Base-by-base conservation (phyloP, 306 rosid genomes). In the Vigna nakashimae region DNA sequence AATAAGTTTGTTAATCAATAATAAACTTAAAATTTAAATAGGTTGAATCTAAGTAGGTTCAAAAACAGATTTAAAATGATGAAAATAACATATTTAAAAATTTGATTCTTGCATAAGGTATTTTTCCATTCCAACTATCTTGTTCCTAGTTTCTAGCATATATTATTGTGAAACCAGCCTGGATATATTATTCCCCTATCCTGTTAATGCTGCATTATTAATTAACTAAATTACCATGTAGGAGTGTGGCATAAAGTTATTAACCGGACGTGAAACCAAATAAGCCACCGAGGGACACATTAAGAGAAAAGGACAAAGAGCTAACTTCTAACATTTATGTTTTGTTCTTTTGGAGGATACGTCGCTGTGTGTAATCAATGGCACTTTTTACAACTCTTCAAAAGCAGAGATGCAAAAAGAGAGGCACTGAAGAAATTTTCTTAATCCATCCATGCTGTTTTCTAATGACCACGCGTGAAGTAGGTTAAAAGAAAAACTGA, bases 251-350 rank as follows among this genome's bases (percentile, higher is more conserved):
- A 45, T 67, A 42, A 15, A 20, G 22, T 63, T 70, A 26, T 55
- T 71, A 13, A 36, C 57, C 14, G 46, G 38, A 76, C 62, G 52
- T 10, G 60, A 76, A 82, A 62, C 69, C 38, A 62, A 28, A n/a
- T 11, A 40, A 68, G 57, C 58, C 80, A 68, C 58, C 20, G 34
- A 42, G 65, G 71, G 81, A 75, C 77, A 75, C 34, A 14, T 22
- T 49, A 16, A 22, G 45, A 51, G 74, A 82, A 82, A 76, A 77
- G 30, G 63, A 69, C 78, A 70, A 68, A 63, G 16, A 20, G 28
- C 74, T 52, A 62, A 20, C 74, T 52, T 67, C 56, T 24, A 63
- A 36, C 46, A 13, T 2, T 36, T 18, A 32, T 69, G 78, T 76
- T 76, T 36, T 17, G 46, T 53, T 76, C 68, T 42, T n/a, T 18